Percentiles rank a stretch among this genome's conserved stretches.
Conservation (phyloP, 1,139 yeast genomes). For the Protomyces lactucae-debilis region DNA sequence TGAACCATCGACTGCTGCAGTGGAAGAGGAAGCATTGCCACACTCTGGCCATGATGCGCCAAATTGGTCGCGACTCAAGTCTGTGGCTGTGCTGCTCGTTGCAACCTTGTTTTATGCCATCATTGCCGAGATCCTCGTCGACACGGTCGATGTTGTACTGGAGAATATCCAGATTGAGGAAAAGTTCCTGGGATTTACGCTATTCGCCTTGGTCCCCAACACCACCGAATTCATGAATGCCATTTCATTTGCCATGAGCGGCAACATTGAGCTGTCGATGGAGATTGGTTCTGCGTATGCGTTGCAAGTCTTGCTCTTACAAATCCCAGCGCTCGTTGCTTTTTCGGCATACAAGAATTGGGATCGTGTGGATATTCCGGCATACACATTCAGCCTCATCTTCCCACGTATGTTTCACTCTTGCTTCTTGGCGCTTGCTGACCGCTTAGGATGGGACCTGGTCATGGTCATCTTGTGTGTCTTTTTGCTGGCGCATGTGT, state of each 20-base stretch:
- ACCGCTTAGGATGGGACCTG: slow-evolving; percentile 62
- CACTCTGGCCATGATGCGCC: slow-evolving; percentile 92
- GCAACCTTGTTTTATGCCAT: slow-evolving; percentile 86
- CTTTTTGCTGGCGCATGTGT: slow-evolving; percentile 82
- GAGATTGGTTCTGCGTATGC: slow-evolving; percentile 98
- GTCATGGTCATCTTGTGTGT: slow-evolving; percentile 81
- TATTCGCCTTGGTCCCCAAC: slow-evolving; percentile 93
- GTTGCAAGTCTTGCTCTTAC: slow-evolving; percentile 89
- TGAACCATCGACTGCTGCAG: not conserved
- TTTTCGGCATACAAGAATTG: slow-evolving; percentile 55
- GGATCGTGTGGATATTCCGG: slow-evolving; percentile 33
- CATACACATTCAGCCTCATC: slow-evolving; percentile 49
- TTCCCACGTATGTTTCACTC: slow-evolving; percentile 55
- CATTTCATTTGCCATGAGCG: slow-evolving; percentile 91
- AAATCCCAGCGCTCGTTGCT: slow-evolving; percentile 83
- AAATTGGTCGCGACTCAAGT: slow-evolving; percentile 86
- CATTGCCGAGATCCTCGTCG: slow-evolving; percentile 91
- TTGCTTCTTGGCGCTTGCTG: not conserved
- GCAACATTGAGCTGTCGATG: slow-evolving; percentile 90
- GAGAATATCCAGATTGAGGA: slow-evolving; percentile 73
- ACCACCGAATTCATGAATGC: slow-evolving; percentile 97
- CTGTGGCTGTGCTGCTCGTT: slow-evolving; percentile 73
- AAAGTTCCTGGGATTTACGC: slow-evolving; percentile 84
- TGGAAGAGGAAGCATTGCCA: slow-evolving; percentile 40
- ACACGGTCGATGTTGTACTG: slow-evolving; percentile 86